phyloP scores from a whole-genome alignment of 2,329 filamentous ascomycete genomes.

The Diplodia seriata region DNA sequence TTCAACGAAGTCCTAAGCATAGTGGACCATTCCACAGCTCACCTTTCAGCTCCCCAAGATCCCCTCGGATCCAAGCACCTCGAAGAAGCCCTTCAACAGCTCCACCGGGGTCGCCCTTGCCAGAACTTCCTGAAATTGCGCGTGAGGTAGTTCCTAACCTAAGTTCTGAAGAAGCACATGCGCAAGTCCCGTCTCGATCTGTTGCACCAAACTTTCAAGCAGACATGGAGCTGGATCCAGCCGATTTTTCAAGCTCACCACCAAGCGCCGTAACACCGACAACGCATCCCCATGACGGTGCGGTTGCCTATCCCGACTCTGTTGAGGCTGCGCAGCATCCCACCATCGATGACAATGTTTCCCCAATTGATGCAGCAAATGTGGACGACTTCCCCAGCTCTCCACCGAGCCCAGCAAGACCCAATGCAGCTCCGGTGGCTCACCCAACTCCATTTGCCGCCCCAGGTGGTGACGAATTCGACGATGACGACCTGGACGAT shows the following conservation, averaged over 20 bases:
- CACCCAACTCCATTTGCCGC: neutral
- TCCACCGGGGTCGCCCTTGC: neutral
- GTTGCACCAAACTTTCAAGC: neutral
- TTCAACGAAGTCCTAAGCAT: neutral
- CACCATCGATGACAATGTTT: neutral
- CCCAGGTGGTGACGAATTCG: constrained; percentile 10
- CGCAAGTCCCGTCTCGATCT: neutral
- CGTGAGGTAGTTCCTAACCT: neutral
- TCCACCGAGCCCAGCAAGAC: constrained; percentile 10
- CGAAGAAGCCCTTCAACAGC: neutral
- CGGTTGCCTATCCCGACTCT: neutral
- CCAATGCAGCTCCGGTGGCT: neutral
- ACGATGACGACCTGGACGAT: constrained; percentile 26
- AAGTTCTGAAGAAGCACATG: neutral
- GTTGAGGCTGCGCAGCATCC: neutral
- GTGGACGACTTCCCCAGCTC: constrained; percentile 10
- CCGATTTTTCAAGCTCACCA: constrained; percentile 8
- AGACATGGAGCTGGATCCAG: constrained; percentile 5
- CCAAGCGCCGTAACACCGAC: neutral
- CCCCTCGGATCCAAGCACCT: neutral
- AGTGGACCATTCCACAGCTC: constrained; percentile 20
- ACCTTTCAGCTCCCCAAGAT: constrained; percentile 5
- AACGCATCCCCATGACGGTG: neutral
- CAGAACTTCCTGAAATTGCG: neutral
- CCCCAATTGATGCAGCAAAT: neutral